Base-by-base conservation (phyloP, 2,329 filamentous ascomycete genomes). In the Grosmannia clavigera region DNA sequence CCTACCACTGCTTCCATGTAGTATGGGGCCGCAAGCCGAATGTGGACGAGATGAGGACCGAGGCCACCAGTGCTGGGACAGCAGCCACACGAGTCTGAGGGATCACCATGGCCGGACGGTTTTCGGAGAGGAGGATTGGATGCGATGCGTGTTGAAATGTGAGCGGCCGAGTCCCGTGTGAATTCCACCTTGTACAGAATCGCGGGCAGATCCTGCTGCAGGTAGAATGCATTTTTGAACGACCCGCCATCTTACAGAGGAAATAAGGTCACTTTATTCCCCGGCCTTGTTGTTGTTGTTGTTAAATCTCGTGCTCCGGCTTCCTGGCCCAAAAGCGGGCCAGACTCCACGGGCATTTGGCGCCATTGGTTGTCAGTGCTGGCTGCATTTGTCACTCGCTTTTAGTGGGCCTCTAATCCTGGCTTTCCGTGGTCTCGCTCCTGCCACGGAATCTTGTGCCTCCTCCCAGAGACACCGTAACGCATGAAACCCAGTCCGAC, bases 1-100 rank as follows among this genome's bases (percentile, higher is more conserved):
- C 76, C 0, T 82, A 80, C 61, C 70, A 77, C 62, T 73, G 73
- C 31, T 68, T 79, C n/a, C 74, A 76, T 61, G 75, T 81, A 6
- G 76, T 82, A 0, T 76, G 74, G 66, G 79, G 78, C 10, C 72
- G 79, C 31, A 81, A 81, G 63, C 79, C 79, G 1, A 60, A 63
- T 1, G 31, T 58, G 7, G 61, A 46, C 6, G 46, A 58, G 19
- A 50, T 29, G 27, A 43, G 14, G 19, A 46, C 5, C 43, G 43
- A 9, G 43, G 19, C 2, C 19, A 9, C 43, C 16, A 9, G 43
- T n/a, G 43, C 19, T 22, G 43, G 19, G 43, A 19, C 43, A 46
- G 4, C 43, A n/a, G 43, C 43, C 16, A 9, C 16, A 3, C 43
- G 2, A 9, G 33, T 10, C 2, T 9, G 9, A 35, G 7, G 29